A percentile compares a stretch with the other conserved stretches of the same genome.
Conservation (phyloP, 352 stramenopile species). For the Pythium oligandrum region DNA sequence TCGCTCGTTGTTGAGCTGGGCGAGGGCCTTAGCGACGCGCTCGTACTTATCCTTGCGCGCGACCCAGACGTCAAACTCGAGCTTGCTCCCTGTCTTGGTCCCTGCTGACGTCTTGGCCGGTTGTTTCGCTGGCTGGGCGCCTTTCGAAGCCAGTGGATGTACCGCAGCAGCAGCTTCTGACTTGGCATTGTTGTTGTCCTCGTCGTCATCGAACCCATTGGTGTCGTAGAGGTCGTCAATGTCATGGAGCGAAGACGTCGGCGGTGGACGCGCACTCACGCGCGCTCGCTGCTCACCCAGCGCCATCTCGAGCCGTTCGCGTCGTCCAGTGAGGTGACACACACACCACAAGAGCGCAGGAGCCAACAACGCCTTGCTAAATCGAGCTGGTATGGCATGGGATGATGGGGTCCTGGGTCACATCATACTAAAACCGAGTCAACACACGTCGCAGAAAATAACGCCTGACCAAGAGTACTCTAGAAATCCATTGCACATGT, state of each 20-base stretch:
- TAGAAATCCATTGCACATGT: no score
- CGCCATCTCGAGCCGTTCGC: no score
- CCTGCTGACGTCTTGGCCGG: background rate
- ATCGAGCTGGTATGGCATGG: no score
- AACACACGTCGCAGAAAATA: no score
- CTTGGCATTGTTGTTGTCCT: constrained; percentile 16
- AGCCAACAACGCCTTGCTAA: no score
- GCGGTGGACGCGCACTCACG: constrained; percentile 5
- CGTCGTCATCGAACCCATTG: constrained; percentile 65
- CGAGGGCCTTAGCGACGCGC: constrained; percentile 54
- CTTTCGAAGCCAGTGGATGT: background rate
- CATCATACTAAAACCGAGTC: no score
- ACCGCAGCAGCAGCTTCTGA: background rate
- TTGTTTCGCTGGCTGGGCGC: background rate
- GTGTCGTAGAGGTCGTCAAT: constrained; percentile 79
- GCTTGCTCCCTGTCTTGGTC: constrained; percentile 8
- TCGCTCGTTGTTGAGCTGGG: constrained; percentile 60
- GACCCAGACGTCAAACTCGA: constrained; percentile 84
- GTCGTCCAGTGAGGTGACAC: no score
- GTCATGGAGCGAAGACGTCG: constrained; percentile 36
- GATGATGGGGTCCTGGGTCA: no score
- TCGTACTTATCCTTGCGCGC: constrained; percentile 86
- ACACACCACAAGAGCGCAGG: no score
- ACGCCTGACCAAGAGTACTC: no score
- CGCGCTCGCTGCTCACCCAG: background rate